Percentiles rank a stretch among this genome's conserved stretches.
These are phyloP conservation scores for Termitomyces sp. DNA, from an alignment of 768 basidiomycete species.

Conservation along the genomic window DNA sequence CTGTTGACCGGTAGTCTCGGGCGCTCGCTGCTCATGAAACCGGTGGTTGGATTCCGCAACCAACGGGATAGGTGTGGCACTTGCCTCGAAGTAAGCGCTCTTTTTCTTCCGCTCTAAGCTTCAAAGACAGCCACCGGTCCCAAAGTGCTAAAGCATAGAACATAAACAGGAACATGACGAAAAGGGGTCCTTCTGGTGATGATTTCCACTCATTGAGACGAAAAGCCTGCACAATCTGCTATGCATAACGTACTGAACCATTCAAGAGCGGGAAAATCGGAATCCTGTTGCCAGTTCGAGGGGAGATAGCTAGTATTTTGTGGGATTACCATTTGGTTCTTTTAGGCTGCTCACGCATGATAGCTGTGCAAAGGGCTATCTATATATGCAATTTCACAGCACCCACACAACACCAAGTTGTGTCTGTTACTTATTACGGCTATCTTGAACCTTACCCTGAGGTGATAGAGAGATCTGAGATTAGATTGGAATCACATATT, in stretches of 20 bases:
- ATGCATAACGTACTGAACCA: conserved; percentile 1
- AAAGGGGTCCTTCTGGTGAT: conserved; percentile 16
- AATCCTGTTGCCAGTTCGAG: neutral
- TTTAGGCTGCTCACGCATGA: neutral
- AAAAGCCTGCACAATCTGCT: neutral
- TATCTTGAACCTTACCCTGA: neutral
- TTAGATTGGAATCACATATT: no score
- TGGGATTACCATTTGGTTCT: neutral
- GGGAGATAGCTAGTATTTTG: neutral
- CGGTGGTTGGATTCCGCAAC: neutral
- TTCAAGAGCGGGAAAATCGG: neutral
- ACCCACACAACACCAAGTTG: neutral
- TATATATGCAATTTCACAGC: neutral
- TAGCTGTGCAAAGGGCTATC: neutral
- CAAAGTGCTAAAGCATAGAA: conserved; percentile 31
- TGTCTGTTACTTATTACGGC: neutral
- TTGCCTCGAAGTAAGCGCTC: conserved; percentile 5
- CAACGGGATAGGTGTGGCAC: neutral
- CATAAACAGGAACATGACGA: conserved; percentile 22
- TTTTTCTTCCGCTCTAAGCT: conserved; percentile 17
- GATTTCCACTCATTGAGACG: neutral
- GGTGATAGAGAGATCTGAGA: neutral
- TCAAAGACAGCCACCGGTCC: conserved; percentile 30
- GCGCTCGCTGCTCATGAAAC: neutral
- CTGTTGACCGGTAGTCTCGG: neutral